Evolutionary conservation across 2,329 filamentous ascomycete genomes (phyloP).

Genomic region (Pseudocercospora crystallina): DNA sequence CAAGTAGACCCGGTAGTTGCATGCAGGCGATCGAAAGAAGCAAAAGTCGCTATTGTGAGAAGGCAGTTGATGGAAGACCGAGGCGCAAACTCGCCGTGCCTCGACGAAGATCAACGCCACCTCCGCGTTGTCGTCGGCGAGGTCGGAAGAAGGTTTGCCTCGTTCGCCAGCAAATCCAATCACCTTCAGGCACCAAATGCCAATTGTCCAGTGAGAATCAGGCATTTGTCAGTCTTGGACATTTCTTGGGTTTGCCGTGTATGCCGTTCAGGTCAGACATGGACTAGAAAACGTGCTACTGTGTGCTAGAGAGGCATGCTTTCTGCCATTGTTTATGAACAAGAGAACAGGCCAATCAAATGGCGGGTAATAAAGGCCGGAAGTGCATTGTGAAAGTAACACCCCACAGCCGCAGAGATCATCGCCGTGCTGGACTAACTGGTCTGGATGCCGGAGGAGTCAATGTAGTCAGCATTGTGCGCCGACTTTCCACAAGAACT

Average conservation of each 20-base stretch:
- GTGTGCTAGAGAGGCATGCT: no score
- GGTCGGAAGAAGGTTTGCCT: no score
- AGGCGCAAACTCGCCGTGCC: background rate
- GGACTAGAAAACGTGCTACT: no score
- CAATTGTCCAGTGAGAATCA: background rate
- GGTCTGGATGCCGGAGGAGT: constrained; percentile 1
- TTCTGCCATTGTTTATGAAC: no score
- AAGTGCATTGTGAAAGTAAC: background rate
- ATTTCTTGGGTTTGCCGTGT: no score
- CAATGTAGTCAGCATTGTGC: constrained; percentile 1
- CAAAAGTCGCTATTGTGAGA: background rate
- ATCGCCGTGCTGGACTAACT: background rate
- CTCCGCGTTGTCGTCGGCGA: no score
- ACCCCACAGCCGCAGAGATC: constrained; percentile 6
- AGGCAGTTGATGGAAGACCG: background rate
- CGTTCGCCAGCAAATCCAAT: background rate
- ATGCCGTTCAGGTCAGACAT: no score
- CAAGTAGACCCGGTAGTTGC: no score
- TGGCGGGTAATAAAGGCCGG: background rate
- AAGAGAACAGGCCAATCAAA: background rate
- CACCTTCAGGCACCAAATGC: background rate
- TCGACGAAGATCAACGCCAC: background rate
- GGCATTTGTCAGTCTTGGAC: background rate
- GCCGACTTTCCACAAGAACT: background rate
- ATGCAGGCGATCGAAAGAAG: no score